Evolutionary conservation across 805 yeast species (phyloP), one percentile per base, ranked within the genome.

Genomic region (Clavispora santaluciae): DNA sequence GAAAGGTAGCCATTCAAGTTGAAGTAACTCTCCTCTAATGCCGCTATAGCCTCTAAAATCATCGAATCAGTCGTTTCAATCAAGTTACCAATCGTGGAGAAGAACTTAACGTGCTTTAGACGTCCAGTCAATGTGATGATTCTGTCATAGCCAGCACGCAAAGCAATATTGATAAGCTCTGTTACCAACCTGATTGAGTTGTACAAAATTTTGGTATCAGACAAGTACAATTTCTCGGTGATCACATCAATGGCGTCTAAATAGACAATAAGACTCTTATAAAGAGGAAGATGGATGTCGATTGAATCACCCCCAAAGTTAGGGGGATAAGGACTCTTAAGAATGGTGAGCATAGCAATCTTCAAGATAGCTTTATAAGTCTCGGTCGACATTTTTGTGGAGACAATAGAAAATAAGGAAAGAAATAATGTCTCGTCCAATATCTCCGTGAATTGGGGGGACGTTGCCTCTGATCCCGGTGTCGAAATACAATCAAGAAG

Each of bases 81-180:
- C 43, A 71, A 49, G 33, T 61, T 66, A 6, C 68, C 72, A 22
- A 74, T 52, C 21, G 72, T 65, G 22, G 70, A 58, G 47, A 73
- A 70, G 46, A 75, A 73, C 15, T 70, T 70, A 8, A 68, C 70
- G 45, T 66, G 71, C 49, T 72, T 72, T 44, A 78, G 63, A 45
- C 73, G 65, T 21, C 72, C 71, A 5, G 73, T 63, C 34, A 75
- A 60, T 9, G 72, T 63, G 22, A 75, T 64, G 36, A 76, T 59
- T 3, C 70, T 66, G 41, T 66, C 66, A 45, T 70, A 69, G 33
- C 65, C 55, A 42, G 67, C 63, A 38, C 67, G 67, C 40, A 72
- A 57, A 11, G 73, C 66, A 48, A 70, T 64, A 38, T 61, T 59
- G 22, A 75, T 61, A 42, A 75, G 56, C 42, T 70, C 75, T 15